Evolutionary conservation across 2,329 filamentous ascomycete genomes (phyloP), one percentile per base, ranked within the genome.

Genomic region (Daldinia sp.): DNA sequence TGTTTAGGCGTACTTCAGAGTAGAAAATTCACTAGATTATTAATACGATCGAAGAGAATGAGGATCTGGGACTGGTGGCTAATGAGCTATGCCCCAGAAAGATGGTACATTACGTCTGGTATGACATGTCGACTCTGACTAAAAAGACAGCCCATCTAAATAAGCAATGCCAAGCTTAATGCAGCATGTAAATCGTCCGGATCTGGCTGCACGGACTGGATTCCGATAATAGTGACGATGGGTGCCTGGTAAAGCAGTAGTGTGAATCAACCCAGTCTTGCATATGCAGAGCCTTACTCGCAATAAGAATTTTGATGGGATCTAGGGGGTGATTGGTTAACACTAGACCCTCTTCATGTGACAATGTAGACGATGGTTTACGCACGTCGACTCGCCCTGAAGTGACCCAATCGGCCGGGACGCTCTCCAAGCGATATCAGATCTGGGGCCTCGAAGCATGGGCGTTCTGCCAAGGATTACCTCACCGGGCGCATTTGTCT

Each of bases 241-340:
- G 37, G 59, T 56, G 61, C 50, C 51, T 55, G 30, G 60, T 55
- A 51, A 60, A 53, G 56, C 37, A 58, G 56, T 59, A 54, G 57
- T 57, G 56, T 57, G 57, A 69, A 56, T 53, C 66, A 56, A 50
- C 54, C 65, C 7, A n/a, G 59, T 60, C 65, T 39, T 63, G 65
- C 65, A 67, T 67, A 63, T 67, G 65, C 60, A 56, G 10, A 57
- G 42, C 37, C 44, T 60, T 26, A 41, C 54, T 44, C 26, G 60
- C n/a, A 48, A 60, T 33, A 50, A 20, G 46, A 48, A 18, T 28
- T 39, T 35, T 20, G 41, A 57, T 20, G 35, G 18, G 33, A 54
- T 41, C 15, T 18, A 42, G 3, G 37, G 37, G 13, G 50, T 56
- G 50, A 66, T 64, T 70, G 42, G 62, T 9, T 6, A 44, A 18